phyloP scores from a whole-genome alignment of 805 yeast species.

The Yamadazyma kitorensis region DNA sequence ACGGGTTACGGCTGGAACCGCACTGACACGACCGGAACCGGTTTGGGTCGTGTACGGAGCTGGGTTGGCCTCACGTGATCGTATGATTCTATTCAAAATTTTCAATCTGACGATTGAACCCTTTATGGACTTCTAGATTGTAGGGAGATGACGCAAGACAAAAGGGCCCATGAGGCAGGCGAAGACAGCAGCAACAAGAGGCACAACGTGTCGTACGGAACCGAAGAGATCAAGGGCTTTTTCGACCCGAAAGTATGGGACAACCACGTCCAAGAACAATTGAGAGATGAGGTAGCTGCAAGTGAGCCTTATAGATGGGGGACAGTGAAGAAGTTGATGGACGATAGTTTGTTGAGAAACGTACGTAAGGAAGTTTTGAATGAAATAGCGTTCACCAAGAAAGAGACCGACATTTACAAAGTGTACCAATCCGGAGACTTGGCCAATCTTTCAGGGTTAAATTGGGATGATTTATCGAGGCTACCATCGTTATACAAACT shows the following conservation, averaged over 20 bases:
- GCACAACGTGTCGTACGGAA: constrained; percentile 16
- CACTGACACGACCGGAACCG: too few species aligned
- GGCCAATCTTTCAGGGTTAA: constrained; percentile 85
- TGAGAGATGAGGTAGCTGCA: constrained; percentile 44
- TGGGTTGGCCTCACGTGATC: too few species aligned
- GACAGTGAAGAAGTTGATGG: constrained; percentile 65
- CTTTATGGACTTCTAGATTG: too few species aligned
- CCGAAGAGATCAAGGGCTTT: constrained; percentile 36
- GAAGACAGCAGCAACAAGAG: constrained; percentile 12
- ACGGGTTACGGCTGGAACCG: too few species aligned
- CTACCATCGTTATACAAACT: constrained; percentile 75
- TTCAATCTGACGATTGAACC: too few species aligned
- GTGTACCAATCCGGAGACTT: constrained; percentile 88
- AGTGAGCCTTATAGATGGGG: constrained; percentile 92
- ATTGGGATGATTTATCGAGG: constrained; percentile 68
- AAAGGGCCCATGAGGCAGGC: not conserved
- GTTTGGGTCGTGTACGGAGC: too few species aligned
- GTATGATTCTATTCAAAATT: too few species aligned
- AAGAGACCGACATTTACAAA: constrained; percentile 96
- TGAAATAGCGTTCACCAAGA: constrained; percentile 85
- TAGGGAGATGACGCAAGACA: constrained; percentile 7
- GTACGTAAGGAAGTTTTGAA: constrained; percentile 83
- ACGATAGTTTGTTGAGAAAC: constrained; percentile 70
- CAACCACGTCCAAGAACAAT: constrained; percentile 30
- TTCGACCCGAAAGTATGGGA: constrained; percentile 52